Conservation (phyloP, 352 stramenopile species). For the Phytophthora meadii region DNA sequence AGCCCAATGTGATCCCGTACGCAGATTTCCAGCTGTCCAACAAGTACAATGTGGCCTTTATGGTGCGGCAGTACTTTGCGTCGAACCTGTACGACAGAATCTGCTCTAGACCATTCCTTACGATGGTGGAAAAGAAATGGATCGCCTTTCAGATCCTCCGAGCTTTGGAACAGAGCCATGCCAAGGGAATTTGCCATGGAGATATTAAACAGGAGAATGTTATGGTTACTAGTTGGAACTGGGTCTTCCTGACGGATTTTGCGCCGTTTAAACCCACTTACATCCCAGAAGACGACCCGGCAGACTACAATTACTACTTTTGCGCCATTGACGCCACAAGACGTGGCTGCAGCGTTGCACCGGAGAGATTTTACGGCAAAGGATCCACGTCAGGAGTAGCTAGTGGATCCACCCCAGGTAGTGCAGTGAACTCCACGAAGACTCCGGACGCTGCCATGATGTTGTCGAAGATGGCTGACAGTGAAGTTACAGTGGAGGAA, state of each 20-base stretch:
- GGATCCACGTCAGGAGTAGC: constrained; percentile 16
- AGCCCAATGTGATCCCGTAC: constrained; percentile 87
- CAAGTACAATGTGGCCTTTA: constrained; percentile 90
- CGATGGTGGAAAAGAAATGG: constrained; percentile 96
- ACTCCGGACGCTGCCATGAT: constrained; percentile 64
- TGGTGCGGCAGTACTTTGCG: constrained; percentile 96
- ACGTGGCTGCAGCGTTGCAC: constrained; percentile 96
- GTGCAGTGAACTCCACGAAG: constrained; percentile 36
- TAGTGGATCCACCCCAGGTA: constrained; percentile 29
- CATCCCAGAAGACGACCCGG: constrained; percentile 95
- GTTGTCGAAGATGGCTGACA: constrained; percentile 77
- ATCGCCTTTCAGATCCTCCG: constrained; percentile 97
- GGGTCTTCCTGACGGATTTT: constrained; percentile 97
- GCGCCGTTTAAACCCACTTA: constrained; percentile 95
- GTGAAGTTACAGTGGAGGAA: constrained; percentile 72
- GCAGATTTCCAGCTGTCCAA: constrained; percentile 77
- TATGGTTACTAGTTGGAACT: constrained; percentile 98
- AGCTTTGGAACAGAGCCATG: constrained; percentile 94
- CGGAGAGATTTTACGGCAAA: constrained; percentile 85
- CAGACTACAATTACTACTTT: constrained; percentile 97
- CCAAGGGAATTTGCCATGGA: constrained; percentile 94
- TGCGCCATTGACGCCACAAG: constrained; percentile 84
- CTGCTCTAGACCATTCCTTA: constrained; percentile 95
- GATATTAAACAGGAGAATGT: constrained; percentile 99
- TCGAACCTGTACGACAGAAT: constrained; percentile 98